Conservation (phyloP, 176 grass and related monocot species). For the Melocanna baccifera region DNA sequence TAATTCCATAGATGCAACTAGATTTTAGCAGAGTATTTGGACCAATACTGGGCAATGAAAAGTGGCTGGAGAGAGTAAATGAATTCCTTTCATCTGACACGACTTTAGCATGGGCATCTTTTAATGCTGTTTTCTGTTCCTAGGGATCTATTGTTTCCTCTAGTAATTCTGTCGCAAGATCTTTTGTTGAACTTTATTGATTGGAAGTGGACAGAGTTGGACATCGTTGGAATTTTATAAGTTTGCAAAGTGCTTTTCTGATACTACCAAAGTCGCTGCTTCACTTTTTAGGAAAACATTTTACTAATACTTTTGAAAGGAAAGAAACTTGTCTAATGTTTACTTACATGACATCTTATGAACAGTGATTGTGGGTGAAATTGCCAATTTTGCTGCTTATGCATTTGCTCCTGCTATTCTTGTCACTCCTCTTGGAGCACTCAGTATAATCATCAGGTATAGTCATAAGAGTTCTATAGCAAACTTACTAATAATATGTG, state of each 20-base stretch:
- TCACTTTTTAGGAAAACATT: constrained; percentile 13
- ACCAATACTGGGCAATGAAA: not conserved
- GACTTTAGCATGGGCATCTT: not conserved
- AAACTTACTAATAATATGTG: constrained; percentile 11
- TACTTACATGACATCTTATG: constrained; percentile 25
- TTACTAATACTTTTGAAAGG: not conserved
- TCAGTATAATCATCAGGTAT: constrained; percentile 98
- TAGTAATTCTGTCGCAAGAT: not conserved
- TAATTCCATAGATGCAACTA: not conserved
- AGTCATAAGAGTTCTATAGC: constrained; percentile 3
- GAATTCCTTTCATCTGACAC: constrained; percentile 4
- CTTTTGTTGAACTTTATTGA: not conserved
- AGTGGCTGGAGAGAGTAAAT: not conserved
- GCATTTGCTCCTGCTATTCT: constrained; percentile 97
- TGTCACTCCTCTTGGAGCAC: constrained; percentile 91
- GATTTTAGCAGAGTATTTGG: not conserved
- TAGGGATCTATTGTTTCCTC: not conserved
- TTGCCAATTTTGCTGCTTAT: constrained; percentile 97
- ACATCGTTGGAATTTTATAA: not conserved
- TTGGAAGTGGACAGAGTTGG: not conserved
- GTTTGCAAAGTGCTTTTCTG: not conserved
- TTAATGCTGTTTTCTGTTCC: not conserved
- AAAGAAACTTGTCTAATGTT: constrained; percentile 32
- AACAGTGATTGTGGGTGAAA: constrained; percentile 93
- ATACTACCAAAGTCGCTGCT: not conserved